Conservation (phyloP, 192 early-diverging fungal species). For the Backusella sp. region DNA sequence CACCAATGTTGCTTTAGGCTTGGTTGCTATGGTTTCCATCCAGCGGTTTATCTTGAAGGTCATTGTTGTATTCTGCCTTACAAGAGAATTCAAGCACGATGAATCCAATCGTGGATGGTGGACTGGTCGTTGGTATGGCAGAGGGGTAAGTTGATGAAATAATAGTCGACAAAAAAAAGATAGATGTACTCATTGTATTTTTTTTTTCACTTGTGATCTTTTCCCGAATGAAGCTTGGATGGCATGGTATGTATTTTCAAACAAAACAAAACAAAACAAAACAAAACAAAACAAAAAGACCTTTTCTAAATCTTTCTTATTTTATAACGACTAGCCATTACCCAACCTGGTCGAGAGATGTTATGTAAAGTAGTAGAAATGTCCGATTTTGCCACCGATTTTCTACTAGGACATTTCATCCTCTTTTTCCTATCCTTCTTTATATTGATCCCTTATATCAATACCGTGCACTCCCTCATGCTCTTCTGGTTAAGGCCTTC, state of each 20-base stretch:
- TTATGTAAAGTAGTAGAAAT: slow-evolving; percentile 85
- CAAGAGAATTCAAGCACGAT: slow-evolving; percentile 83
- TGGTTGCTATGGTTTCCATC: slow-evolving; percentile 63
- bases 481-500: slow-evolving; percentile 83
- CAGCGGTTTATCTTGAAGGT: slow-evolving; percentile 70
- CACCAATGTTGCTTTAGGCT: slow-evolving; percentile 60
- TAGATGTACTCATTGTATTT: not conserved
- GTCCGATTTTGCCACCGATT: slow-evolving; percentile 76
- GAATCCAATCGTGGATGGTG: slow-evolving; percentile 86
- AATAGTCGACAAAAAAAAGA: not conserved
- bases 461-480: slow-evolving; percentile 76
- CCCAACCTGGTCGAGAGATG: slow-evolving; percentile 77
- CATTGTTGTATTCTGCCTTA: slow-evolving; percentile 66
- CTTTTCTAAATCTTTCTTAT: not conserved
- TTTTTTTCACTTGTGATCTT: not conserved
- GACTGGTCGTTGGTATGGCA: slow-evolving; percentile 81
- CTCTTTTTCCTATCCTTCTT: slow-evolving; percentile 73
- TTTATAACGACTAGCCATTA: slow-evolving; percentile 47
- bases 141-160: slow-evolving; percentile 54
- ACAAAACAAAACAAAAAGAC: not conserved
- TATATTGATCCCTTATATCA: slow-evolving; percentile 69
- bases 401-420: slow-evolving; percentile 74
- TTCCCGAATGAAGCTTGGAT: slow-evolving; percentile 27
- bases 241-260: slow-evolving; percentile 32
- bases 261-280: too few species aligned